Conservation (phyloP, 306 rosid genomes). For the Lathyrus oleraceus region DNA sequence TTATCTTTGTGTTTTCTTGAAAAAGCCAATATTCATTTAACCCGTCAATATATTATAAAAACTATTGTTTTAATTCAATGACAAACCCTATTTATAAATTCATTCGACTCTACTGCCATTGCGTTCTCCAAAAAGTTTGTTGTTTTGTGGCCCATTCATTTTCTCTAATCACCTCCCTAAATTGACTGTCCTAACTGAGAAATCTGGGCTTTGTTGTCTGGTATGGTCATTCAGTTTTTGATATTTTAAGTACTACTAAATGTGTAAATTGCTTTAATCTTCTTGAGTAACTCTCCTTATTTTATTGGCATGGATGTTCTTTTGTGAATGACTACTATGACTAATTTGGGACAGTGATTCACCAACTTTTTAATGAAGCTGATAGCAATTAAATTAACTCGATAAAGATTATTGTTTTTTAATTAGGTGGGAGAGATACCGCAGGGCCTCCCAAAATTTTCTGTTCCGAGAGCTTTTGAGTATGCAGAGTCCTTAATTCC, state of each 20-base stretch:
- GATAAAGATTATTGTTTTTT: slow-evolving; percentile 34
- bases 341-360: slow-evolving; percentile 14
- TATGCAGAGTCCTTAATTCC: slow-evolving; percentile 78
- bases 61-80: not conserved
- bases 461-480: slow-evolving; percentile 77
- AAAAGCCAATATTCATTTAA: not conserved
- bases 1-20: not conserved
- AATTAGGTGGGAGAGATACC: slow-evolving; percentile 94
- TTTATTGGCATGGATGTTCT: slow-evolving; percentile 22
- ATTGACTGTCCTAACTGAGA: slow-evolving; percentile 19
- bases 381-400: not conserved
- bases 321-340: slow-evolving; percentile 25
- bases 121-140: not conserved
- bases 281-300: slow-evolving; percentile 26
- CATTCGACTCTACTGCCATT: slow-evolving; percentile 19
- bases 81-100: not conserved
- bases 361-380: slow-evolving; percentile 23
- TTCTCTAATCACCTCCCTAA: slow-evolving; percentile 11
- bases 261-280: slow-evolving; percentile 1
- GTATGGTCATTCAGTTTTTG: slow-evolving; percentile 28
- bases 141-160: not conserved
- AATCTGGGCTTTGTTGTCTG: slow-evolving; percentile 17
- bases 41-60: not conserved
- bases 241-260: not conserved
- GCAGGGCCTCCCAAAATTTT: slow-evolving; percentile 85